phyloP scores from a whole-genome alignment of 176 grass and related monocot species.

The Themeda triandra region DNA sequence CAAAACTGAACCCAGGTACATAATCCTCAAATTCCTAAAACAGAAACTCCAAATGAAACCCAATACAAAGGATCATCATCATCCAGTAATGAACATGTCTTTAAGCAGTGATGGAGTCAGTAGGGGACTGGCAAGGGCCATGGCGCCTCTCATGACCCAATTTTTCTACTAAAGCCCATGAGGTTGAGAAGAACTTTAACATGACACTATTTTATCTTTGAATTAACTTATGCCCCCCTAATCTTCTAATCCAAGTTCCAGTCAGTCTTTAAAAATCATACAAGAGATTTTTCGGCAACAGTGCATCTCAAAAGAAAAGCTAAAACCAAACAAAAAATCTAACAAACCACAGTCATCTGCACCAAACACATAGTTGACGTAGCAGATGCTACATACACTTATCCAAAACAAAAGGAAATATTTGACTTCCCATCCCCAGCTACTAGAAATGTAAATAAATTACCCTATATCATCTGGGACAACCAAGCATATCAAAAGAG shows the following conservation, averaged over 20 bases:
- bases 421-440: too few species aligned
- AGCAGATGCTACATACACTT: not conserved
- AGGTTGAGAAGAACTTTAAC: not conserved
- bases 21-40: not conserved
- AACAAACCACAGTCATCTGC: not conserved
- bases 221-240: not conserved
- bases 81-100: not conserved
- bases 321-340: not conserved
- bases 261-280: not conserved
- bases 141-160: not conserved
- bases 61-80: not conserved
- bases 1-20: not conserved
- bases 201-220: not conserved
- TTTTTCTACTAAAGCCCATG: not conserved
- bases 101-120: not conserved
- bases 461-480: not conserved
- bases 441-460: not conserved
- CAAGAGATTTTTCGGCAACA: not conserved
- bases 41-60: not conserved
- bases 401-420: not conserved
- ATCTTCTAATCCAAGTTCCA: not conserved
- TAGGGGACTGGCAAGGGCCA: not conserved
- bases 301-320: not conserved
- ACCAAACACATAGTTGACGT: not conserved
- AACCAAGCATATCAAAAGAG: not conserved